Percentiles rank a stretch among this genome's conserved stretches.
phyloP scores from a whole-genome alignment of 257 asterid species.

The Cruciata laevipes region DNA sequence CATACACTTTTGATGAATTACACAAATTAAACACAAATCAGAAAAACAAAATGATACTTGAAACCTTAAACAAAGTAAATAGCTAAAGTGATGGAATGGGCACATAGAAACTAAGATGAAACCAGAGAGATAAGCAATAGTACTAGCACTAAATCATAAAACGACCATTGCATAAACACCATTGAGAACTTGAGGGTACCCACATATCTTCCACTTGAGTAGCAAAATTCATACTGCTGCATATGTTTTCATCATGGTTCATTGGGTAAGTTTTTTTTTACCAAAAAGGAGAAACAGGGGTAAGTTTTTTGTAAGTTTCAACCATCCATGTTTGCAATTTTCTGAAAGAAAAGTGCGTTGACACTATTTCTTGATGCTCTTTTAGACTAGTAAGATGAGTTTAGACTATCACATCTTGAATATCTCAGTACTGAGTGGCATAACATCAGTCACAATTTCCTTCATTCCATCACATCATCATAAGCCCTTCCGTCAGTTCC shows the following conservation, averaged over 20 bases:
- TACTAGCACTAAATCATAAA: constrained; percentile 28
- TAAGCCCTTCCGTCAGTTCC: too few relatives aligned
- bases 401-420: constrained; percentile 3
- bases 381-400: background rate
- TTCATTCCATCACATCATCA: background rate
- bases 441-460: background rate
- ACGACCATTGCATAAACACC: constrained; percentile 12
- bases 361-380: constrained; percentile 16
- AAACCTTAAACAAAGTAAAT: background rate
- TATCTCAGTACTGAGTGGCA: constrained; percentile 13
- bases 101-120: constrained; percentile 8
- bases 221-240: constrained; percentile 14
- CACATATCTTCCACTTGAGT: constrained; percentile 27
- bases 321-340: background rate
- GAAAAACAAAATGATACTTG: background rate
- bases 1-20: background rate
- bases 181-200: constrained; percentile 26
- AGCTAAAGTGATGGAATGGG: constrained; percentile 2
- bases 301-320: background rate
- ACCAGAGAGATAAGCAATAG: constrained; percentile 16
- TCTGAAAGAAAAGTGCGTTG: background rate
- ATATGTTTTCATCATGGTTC: constrained; percentile 15
- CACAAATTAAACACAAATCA: background rate
- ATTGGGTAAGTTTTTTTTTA: background rate
- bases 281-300: background rate